Base-by-base conservation (phyloP, 192 early-diverging fungal species). In the Allomyces macrogynus region DNA sequence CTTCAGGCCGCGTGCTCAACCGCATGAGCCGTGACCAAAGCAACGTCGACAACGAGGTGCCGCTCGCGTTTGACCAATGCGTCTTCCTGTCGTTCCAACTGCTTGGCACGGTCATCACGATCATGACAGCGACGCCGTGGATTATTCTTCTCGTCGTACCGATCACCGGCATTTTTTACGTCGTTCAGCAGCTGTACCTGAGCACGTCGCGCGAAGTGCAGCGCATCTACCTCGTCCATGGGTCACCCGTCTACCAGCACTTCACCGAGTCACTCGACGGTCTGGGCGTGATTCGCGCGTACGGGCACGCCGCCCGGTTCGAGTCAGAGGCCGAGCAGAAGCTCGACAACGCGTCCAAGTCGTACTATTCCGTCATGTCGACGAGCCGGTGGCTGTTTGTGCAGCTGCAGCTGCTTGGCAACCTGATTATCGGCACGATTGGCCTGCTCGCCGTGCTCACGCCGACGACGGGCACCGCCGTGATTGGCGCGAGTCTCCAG, bases 191-290 rank as follows among this genome's bases (percentile, higher is more conserved):
- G 0, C 81, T 82, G 67, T 95, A 92, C 66, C 74, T 94, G 57
- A 77, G 76, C 5, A 78, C 86, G 11, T 89, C 89, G 10, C 80
- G 94, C 62, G 91, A 95, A 69, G 73, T 95, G 61, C 92, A 97
- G 80, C 84, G 94, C 24, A 71, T 93, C 14, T 89, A 93, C 73
- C 83, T 86, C 1, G 77, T 85, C 26, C 78, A 86, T 5, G 78
- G 84, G 68, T 80, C 80, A 40, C 89, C 91, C 9, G 82, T 92
- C 24, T 83, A 86, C 70, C 78, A 88, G 63, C 81, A 88, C 67
- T 92, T 93, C 69, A 83, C 80, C 67, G 90, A 97, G 75, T 84
- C 87, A 32, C 76, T 90, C 23, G 76, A 69, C 4, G 89, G 89
- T 54, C 79, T 89, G 62, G 92, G 90, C 90, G 67, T 87, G 44